Percentiles rank a stretch among this genome's conserved stretches.
Evolutionary conservation across 2,329 filamentous ascomycete genomes (phyloP).

Genomic region (Chaetomium strumarium): DNA sequence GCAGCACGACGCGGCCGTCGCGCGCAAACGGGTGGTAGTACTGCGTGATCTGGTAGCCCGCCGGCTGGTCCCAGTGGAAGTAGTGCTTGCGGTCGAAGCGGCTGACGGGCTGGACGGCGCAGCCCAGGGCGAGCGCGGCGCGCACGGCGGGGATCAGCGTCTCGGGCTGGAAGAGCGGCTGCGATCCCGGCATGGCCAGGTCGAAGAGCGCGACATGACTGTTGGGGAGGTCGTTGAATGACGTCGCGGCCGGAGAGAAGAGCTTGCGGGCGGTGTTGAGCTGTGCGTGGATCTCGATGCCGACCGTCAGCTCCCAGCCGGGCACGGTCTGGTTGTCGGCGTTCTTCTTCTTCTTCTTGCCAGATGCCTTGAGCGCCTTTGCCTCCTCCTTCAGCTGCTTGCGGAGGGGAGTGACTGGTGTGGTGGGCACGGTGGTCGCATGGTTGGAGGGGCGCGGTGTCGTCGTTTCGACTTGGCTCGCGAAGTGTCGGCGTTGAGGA

Average conservation of each 20-base stretch:
- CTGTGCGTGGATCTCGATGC: constrained; percentile 96
- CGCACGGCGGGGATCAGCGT: constrained; percentile 85
- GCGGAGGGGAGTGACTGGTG: constrained; percentile 48
- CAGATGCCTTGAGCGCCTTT: constrained; percentile 41
- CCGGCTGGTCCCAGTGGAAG: constrained; percentile 97
- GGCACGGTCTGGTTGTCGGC: constrained; percentile 46
- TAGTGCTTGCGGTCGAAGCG: constrained; percentile 96
- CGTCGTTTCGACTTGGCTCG: not conserved
- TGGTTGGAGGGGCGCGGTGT: constrained; percentile 3
- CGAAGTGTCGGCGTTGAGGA: not conserved
- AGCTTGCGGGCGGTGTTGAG: constrained; percentile 84
- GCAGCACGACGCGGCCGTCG: constrained; percentile 66
- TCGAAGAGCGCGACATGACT: constrained; percentile 87
- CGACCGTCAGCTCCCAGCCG: constrained; percentile 90
- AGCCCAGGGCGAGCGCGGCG: constrained; percentile 78
- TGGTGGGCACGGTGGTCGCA: constrained; percentile 16
- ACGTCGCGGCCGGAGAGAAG: constrained; percentile 68
- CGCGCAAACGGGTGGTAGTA: constrained; percentile 73
- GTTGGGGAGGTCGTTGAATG: constrained; percentile 64
- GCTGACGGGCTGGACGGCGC: constrained; percentile 68
- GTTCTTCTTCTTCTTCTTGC: constrained; percentile 42
- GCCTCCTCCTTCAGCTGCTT: constrained; percentile 68
- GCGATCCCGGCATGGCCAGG: constrained; percentile 79
- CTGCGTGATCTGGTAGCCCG: constrained; percentile 96
- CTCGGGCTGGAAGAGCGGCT: constrained; percentile 77